Percentiles rank a stretch among this genome's conserved stretches.
These are phyloP conservation scores for Penicillium herquei DNA, from an alignment of 495 filamentous ascomycete species.

Conservation along the genomic window DNA sequence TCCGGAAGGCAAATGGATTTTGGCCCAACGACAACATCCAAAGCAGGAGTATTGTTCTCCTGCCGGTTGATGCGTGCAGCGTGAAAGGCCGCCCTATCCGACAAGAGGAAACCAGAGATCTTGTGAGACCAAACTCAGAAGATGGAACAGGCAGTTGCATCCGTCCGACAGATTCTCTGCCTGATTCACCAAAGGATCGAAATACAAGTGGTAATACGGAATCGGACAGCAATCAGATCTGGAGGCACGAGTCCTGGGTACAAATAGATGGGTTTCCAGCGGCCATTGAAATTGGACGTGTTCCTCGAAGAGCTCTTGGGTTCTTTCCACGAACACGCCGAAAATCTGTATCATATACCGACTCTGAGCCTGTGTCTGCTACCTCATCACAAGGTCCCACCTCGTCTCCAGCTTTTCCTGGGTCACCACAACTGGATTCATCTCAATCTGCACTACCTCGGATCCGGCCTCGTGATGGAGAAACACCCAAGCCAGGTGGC, in stretches of 20 bases:
- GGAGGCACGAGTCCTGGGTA: conserved; percentile 88
- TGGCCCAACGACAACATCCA: conserved; percentile 93
- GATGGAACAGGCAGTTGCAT: conserved; percentile 44
- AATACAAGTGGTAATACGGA: conserved; percentile 23
- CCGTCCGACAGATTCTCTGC: conserved; percentile 30
- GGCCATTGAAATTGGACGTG: conserved; percentile 81
- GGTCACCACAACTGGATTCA: conserved; percentile 27
- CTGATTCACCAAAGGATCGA: conserved; percentile 16
- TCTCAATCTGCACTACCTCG: conserved; percentile 21
- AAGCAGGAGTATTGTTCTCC: conserved; percentile 70
- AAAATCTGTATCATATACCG: conserved; percentile 63
- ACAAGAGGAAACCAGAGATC: conserved; percentile 29
- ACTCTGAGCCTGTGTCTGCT: conserved; percentile 30
- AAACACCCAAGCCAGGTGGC: conserved; percentile 17
- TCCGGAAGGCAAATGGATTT: conserved; percentile 85
- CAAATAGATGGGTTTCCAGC: conserved; percentile 64
- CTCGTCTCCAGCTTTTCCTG: conserved; percentile 35
- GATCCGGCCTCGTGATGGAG: conserved; percentile 17
- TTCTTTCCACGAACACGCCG: conserved; percentile 90
- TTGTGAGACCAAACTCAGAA: conserved; percentile 34
- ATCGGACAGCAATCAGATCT: conserved; percentile 54
- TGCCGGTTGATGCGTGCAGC: conserved; percentile 88
- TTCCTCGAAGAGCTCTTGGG: conserved; percentile 76
- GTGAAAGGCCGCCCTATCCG: conserved; percentile 65
- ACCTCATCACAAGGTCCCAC: conserved; percentile 35